Evolutionary conservation across 2,329 filamentous ascomycete species (phyloP), one percentile per base, ranked within the genome.

Genomic region (Beauveria rudraprayagi): DNA sequence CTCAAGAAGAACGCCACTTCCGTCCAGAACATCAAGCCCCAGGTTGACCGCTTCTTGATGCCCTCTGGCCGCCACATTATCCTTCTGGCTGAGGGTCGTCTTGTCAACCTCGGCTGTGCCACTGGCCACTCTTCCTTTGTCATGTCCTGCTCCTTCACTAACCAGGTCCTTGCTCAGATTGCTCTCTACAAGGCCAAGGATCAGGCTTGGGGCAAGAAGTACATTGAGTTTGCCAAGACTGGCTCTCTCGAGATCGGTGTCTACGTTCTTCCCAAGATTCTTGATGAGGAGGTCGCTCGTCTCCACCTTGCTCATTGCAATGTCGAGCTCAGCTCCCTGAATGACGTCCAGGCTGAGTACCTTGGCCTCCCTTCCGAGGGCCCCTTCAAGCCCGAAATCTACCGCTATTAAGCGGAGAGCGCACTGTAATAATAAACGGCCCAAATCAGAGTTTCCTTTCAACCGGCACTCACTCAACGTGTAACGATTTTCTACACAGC

Each of bases 91-190:
- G 94, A 97, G 84, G 94, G 94, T 70, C 93, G 94, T 83, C 90
- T 99, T 67, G 94, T 99, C 82, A 99, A 99, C 89, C 85, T 99
- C 71, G 94, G 94, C 79, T 99, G 94, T 80, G 94, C 94, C 75
- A 99, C 94, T 67, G 94, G 94, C 70, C 94, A 99, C 89, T 96
- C 92, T 69, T 97, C 93, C 58, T 99, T 99, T 80, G 94, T 99
- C 69, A 97, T 99, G 94, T 97, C 92, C 71, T 99, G 94, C 89
- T 97, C 93, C 67, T 99, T 99, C 89, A 96, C 92, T 86, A 99
- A 99, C 89, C 94, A 99, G 86, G 94, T 97, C 72, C 91, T 99
- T 77, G 94, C 94, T 69, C 94, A 99, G 84, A 97, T 99, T 82
- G 89, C 96, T 83, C 83, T 99, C 73, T 99, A 80, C 90, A 97